Percentiles rank a stretch among this genome's conserved stretches.
Evolutionary conservation across 2,329 filamentous ascomycete genomes (phyloP).

Genomic region (Pyricularia sp.): DNA sequence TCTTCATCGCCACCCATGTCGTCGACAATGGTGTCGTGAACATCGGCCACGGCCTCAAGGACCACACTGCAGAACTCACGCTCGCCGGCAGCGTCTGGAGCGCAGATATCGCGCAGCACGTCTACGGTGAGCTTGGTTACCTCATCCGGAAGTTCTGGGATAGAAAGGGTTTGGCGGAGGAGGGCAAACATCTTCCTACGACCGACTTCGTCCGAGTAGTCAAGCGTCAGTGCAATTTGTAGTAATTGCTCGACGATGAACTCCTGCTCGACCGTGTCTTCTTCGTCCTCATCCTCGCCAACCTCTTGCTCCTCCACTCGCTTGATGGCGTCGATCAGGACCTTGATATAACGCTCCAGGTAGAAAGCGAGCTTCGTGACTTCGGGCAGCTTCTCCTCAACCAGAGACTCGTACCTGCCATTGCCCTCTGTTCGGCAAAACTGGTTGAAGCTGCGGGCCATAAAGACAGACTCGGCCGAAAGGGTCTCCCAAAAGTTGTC

Average conservation of each 20-base stretch:
- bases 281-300: slow-evolving; percentile 59
- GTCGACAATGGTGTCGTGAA: slow-evolving; percentile 85
- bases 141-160: slow-evolving; percentile 83
- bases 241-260: slow-evolving; percentile 94
- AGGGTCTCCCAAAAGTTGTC: slow-evolving; percentile 74
- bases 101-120: slow-evolving; percentile 74
- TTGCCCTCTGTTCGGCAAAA: slow-evolving; percentile 72
- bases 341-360: slow-evolving; percentile 69
- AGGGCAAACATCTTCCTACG: slow-evolving; percentile 92
- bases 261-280: slow-evolving; percentile 81
- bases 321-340: slow-evolving; percentile 54
- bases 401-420: slow-evolving; percentile 62
- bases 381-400: slow-evolving; percentile 92
- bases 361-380: slow-evolving; percentile 86
- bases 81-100: slow-evolving; percentile 62
- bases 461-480: slow-evolving; percentile 78
- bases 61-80: slow-evolving; percentile 78
- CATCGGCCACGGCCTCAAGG: slow-evolving; percentile 89
- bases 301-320: slow-evolving; percentile 43
- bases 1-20: slow-evolving; percentile 49
- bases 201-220: slow-evolving; percentile 96
- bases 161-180: slow-evolving; percentile 74
- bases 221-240: slow-evolving; percentile 81
- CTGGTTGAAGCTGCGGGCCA: slow-evolving; percentile 87
- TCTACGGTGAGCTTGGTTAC: slow-evolving; percentile 82